Conservation (phyloP, 306 rosid genomes). For the Spatholobus suberectus region DNA sequence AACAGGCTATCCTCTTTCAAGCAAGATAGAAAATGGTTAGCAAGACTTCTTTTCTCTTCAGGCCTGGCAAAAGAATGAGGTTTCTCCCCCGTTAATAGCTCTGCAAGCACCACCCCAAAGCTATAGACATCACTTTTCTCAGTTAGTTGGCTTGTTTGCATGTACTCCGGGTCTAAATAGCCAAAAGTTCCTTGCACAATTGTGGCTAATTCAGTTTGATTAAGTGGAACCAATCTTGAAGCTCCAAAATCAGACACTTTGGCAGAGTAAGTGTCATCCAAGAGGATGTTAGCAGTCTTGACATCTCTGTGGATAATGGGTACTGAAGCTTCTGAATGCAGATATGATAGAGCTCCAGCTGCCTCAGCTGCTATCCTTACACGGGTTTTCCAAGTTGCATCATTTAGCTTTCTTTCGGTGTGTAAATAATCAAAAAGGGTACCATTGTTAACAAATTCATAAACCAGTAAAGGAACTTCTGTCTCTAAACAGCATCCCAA, state of each 20-base stretch:
- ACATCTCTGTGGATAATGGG: conserved; percentile 63
- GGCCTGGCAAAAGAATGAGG: conserved; percentile 27
- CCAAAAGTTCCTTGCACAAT: conserved; percentile 64
- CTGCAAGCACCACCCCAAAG: conserved; percentile 56
- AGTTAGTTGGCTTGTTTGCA: conserved; percentile 42
- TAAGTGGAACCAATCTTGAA: conserved; percentile 51
- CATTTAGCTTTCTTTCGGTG: neutral
- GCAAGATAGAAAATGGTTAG: conserved; percentile 33
- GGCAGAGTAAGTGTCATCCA: conserved; percentile 40
- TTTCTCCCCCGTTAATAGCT: conserved; percentile 47
- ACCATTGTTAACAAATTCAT: conserved; percentile 51
- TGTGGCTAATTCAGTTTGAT: conserved; percentile 45
- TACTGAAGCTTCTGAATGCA: conserved; percentile 47
- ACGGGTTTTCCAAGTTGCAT: conserved; percentile 42
- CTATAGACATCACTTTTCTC: conserved; percentile 64
- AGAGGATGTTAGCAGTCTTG: conserved; percentile 52
- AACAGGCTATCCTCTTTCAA: conserved; percentile 32
- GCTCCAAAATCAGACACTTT: conserved; percentile 62
- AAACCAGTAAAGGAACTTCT: conserved; percentile 55
- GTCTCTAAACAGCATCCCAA: conserved; percentile 61
- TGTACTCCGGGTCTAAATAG: conserved; percentile 52
- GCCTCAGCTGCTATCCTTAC: conserved; percentile 48
- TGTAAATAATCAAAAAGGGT: conserved; percentile 47
- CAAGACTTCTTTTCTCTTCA: conserved; percentile 39
- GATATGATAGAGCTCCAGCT: conserved; percentile 48